These are phyloP conservation scores for Petrea volubilis DNA, from an alignment of 257 asterid genomes.

Conservation along the genomic window DNA sequence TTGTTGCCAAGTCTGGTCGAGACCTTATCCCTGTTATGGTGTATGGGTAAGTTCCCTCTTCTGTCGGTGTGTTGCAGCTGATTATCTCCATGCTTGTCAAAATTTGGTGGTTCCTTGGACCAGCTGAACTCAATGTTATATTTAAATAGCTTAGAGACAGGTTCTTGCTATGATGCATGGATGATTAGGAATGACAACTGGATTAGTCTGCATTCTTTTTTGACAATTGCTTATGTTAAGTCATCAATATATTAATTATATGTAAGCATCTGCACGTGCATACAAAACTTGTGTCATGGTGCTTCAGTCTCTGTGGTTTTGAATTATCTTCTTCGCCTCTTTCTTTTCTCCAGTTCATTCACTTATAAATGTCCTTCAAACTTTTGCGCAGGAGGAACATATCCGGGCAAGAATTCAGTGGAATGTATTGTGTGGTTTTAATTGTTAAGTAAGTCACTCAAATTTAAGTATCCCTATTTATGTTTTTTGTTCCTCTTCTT, in stretches of 20 bases:
- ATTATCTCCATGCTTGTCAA: background rate
- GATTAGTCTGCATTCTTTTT: background rate
- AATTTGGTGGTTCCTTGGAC: conserved; percentile 12
- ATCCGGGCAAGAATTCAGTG: conserved; percentile 98
- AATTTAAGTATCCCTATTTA: background rate
- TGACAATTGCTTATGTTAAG: background rate
- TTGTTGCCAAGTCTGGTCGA: conserved; percentile 92
- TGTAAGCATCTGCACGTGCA: background rate
- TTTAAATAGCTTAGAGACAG: background rate
- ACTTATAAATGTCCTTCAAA: background rate
- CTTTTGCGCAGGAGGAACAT: conserved; percentile 84
- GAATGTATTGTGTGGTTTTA: conserved; percentile 92
- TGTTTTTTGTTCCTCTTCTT: background rate
- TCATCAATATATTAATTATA: background rate
- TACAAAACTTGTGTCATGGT: too few relatives aligned
- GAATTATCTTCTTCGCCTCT: background rate
- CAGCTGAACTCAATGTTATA: conserved; percentile 1
- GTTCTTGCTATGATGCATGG: background rate
- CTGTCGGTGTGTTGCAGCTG: conserved; percentile 9
- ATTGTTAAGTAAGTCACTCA: conserved; percentile 48
- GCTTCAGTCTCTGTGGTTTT: background rate
- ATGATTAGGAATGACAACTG: too few relatives aligned
- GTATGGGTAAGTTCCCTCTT: conserved; percentile 71
- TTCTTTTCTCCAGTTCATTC: conserved; percentile 1
- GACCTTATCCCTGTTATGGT: conserved; percentile 99